Percentiles rank a stretch among this genome's conserved stretches.
phyloP scores from a whole-genome alignment of 1,284 basidiomycete genomes.

The Moesziomyces antarcticus region DNA sequence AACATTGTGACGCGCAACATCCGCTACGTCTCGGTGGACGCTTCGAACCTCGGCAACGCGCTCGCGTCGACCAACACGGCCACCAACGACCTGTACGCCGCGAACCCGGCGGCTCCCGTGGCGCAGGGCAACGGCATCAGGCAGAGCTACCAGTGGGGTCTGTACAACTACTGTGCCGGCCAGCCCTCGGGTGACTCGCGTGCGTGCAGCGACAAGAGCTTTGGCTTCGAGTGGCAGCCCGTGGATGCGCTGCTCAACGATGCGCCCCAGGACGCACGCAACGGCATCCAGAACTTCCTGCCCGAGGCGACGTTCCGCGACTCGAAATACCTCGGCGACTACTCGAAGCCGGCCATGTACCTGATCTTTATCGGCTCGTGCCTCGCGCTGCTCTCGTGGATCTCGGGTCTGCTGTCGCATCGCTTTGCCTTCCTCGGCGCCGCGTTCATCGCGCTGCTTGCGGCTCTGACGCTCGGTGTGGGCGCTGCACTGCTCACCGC shows the following conservation, averaged over 20 bases:
- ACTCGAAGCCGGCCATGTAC: constrained; percentile 57
- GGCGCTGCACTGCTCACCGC: constrained; percentile 63
- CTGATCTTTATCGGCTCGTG: constrained; percentile 64
- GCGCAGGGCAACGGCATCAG: constrained; percentile 45
- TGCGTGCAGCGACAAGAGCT: constrained; percentile 27
- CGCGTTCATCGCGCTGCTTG: constrained; percentile 56
- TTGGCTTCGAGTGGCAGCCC: constrained; percentile 56
- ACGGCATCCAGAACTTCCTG: constrained; percentile 27
- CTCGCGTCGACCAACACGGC: constrained; percentile 18
- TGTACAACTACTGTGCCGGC: constrained; percentile 60
- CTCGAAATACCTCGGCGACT: constrained; percentile 49
- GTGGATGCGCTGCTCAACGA: constrained; percentile 37
- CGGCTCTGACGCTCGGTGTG: constrained; percentile 49
- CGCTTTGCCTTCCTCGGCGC: constrained; percentile 59
- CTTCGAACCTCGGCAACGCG: constrained; percentile 32
- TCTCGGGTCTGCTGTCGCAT: constrained; percentile 55
- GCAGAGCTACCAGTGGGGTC: constrained; percentile 56
- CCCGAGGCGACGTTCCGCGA: constrained; percentile 44
- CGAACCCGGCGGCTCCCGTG: constrained; percentile 27
- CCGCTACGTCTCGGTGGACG: constrained; percentile 48
- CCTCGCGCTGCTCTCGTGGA: constrained; percentile 57
- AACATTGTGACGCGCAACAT: constrained; percentile 66
- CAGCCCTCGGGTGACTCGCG: constrained; percentile 22
- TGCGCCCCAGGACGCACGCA: constrained; percentile 20
- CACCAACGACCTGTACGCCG: constrained; percentile 48